Conservation (phyloP, 225 moss, liverwort and hornwort genomes). For the Marchantia paleacea region DNA sequence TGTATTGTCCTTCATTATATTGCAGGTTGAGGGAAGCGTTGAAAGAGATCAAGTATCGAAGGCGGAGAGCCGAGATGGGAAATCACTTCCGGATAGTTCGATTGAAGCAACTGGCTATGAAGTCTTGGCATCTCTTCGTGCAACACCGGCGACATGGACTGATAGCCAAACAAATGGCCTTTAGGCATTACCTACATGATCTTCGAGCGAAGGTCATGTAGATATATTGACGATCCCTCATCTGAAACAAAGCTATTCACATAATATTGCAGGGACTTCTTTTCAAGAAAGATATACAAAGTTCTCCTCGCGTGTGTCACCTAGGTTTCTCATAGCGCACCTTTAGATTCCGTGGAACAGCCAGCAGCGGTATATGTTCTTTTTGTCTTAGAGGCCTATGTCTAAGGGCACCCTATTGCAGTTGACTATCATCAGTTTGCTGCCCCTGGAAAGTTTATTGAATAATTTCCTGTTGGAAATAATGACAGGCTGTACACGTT, state of each 20-base stretch:
- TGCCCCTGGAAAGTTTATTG: not conserved
- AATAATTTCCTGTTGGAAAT: not conserved
- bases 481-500: conserved; percentile 62
- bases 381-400: not conserved
- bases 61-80: conserved; percentile 55
- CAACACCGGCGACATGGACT: conserved; percentile 67
- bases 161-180: conserved; percentile 84
- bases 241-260: not conserved
- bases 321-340: not conserved
- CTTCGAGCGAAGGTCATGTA: conserved; percentile 59
- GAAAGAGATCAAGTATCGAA: conserved; percentile 48
- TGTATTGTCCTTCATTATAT: not conserved
- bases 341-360: not conserved
- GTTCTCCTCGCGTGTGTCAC: not conserved
- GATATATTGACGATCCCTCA: not conserved
- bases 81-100: conserved; percentile 54
- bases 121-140: conserved; percentile 79
- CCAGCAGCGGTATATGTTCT: not conserved
- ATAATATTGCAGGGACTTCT: no score
- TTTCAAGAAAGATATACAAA: no score
- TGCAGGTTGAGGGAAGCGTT: conserved; percentile 67
- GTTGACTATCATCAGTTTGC: not conserved
- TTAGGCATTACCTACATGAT: conserved; percentile 85
- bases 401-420: not conserved
- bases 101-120: conserved; percentile 57